Conservation (phyloP, 2,329 filamentous ascomycete genomes). For the Phialophora chinensis region DNA sequence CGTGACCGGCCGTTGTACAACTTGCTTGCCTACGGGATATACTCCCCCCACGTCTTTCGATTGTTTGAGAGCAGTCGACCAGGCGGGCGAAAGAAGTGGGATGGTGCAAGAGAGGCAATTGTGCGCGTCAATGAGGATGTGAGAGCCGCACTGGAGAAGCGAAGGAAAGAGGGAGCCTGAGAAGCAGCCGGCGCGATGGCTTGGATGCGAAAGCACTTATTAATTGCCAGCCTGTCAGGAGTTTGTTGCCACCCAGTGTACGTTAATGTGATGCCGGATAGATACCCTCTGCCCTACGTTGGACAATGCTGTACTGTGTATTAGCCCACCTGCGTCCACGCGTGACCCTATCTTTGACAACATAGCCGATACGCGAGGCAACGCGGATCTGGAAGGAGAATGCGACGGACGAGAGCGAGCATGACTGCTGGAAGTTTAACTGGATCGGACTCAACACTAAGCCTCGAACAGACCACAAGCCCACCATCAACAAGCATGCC, state of each 20-base stretch:
- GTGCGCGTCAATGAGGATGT: slow-evolving; percentile 37
- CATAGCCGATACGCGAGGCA: too few relatives aligned
- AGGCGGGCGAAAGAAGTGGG: slow-evolving; percentile 42
- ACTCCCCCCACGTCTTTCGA: slow-evolving; percentile 45
- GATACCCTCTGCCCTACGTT: not conserved
- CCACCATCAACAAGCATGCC: too few relatives aligned
- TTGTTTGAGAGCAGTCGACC: slow-evolving; percentile 45
- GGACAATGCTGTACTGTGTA: not conserved
- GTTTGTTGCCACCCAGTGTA: not conserved
- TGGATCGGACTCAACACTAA: too few relatives aligned
- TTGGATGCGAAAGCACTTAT: not conserved
- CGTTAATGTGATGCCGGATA: not conserved
- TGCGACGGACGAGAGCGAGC: too few relatives aligned
- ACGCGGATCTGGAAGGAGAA: too few relatives aligned
- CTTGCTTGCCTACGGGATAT: slow-evolving; percentile 45
- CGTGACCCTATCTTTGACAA: too few relatives aligned
- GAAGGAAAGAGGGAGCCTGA: not conserved
- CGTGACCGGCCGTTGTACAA: slow-evolving; percentile 44
- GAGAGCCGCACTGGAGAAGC: not conserved
- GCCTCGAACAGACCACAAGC: too few relatives aligned
- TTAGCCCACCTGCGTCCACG: too few relatives aligned
- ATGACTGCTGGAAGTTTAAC: too few relatives aligned
- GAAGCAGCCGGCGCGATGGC: not conserved
- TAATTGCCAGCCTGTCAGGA: not conserved
- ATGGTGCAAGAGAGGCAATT: slow-evolving; percentile 42